These are phyloP conservation scores for Neonectria neomacrospora DNA, from an alignment of 2,329 filamentous ascomycete species.

Conservation along the genomic window DNA sequence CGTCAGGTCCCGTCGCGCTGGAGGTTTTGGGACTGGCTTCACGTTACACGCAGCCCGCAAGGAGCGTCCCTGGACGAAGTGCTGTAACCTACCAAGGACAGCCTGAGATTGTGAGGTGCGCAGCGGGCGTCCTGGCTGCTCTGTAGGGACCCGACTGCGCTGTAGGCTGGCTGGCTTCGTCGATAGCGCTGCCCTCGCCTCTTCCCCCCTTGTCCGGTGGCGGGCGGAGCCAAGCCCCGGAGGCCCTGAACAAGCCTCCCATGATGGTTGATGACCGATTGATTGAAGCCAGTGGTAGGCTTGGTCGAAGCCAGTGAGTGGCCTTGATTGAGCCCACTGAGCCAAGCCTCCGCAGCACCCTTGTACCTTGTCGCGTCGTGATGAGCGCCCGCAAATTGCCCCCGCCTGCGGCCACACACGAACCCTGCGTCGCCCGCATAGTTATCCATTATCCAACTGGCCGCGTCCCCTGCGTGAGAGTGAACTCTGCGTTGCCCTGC, in stretches of 20 bases:
- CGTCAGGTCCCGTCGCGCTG: not conserved
- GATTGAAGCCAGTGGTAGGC: conserved; percentile 5
- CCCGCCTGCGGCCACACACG: not conserved
- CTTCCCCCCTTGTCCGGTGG: not conserved
- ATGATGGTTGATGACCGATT: conserved; percentile 13
- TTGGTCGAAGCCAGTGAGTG: conserved; percentile 5
- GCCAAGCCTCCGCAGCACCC: conserved; percentile 19
- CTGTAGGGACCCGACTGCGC: not conserved
- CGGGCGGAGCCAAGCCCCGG: not conserved
- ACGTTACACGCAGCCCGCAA: conserved; percentile 6
- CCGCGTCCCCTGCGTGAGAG: not conserved
- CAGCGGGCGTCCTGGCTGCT: not conserved
- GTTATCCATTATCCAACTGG: not conserved
- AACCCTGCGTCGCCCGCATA: not conserved
- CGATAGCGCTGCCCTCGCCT: conserved; percentile 1
- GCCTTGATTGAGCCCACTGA: conserved; percentile 17
- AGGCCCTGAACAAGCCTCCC: conserved; percentile 7
- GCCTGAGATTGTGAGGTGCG: not conserved
- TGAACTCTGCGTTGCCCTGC: not conserved
- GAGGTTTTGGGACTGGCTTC: conserved; percentile 1
- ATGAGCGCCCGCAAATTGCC: conserved; percentile 39
- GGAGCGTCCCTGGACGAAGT: not conserved
- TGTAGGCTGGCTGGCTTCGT: not conserved
- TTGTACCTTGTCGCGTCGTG: conserved; percentile 25
- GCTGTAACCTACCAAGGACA: not conserved